Base-by-base conservation (phyloP, 2,329 filamentous ascomycete species). In the Pseudocercospora fuligena region DNA sequence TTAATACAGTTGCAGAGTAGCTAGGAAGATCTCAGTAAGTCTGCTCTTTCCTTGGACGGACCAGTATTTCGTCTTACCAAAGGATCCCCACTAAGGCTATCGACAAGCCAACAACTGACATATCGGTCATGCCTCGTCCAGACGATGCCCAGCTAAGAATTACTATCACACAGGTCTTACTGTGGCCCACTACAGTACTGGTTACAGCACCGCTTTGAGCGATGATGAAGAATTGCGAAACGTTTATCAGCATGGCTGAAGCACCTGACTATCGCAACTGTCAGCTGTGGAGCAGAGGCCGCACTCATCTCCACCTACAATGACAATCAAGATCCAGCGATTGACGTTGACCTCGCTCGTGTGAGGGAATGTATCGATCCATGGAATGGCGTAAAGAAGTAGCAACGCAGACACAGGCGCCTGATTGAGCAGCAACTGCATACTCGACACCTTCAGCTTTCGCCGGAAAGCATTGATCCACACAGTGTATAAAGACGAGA, bases 401-500 rank as follows among this genome's bases (percentile, higher is more conserved):
- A 19, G 31, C 9, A 9, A 60, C 3, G 23, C 23, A 14, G 29
- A 23, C 11, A 12, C 19, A 19, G 40, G 40, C 40, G 40, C 40
- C 40, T 46, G 40, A 46, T 46, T 46, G 40, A 46, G 40, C 40
- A 46, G 40, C 27, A 51, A 21, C 25, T 25, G 23, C 16, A 31
- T 27, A 12, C 59, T 61, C 7, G 21, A 27, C 16, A 27, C 25
- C 40, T 31, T 49, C 12, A 61, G 12, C 43, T 33, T 29, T 16
- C 5, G 4, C 25, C 40, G 11, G n/a, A 19, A 33, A 14, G 29
- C 59, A 47, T 46, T 46, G n/a, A 90, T 89, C 87, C 87, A 90
- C 66, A 90, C 86, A 0, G 88, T 91, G 77, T 91, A 91, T 16
- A 90, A 78, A 1, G 87, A 88, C 27, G 87, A 89, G 19, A 88